Evolutionary conservation across 345 rosid species (phyloP), one percentile per base, ranked within the genome.

Genomic region (Stellera chamaejasme): DNA sequence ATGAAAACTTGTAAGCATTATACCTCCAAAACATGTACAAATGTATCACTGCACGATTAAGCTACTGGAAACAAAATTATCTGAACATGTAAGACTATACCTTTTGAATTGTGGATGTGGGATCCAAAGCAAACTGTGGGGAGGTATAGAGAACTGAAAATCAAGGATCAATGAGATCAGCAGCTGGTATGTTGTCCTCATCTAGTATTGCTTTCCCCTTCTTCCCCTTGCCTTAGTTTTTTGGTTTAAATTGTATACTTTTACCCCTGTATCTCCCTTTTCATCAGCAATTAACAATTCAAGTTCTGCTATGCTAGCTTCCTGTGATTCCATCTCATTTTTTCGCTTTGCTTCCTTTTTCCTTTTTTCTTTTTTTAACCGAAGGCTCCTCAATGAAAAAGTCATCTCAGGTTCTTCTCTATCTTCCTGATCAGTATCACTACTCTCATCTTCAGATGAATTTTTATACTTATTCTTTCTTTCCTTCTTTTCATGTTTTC

Each of bases 51-150:
- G 36, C 36, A 28, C 3, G 12, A 13, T 3, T 48, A 48, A 6
- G 2, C 51, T 8, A 9, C 2, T 48, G 8, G 11, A 42, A 12
- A 12, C 43, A 28, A 6, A 28, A 28, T 28, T 3, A 13, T 27
- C 2, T n/a, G 10, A 32, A 27, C 2, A 28, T 3, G 23, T 2
- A 43, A 1, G 11, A 11, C 44, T 68, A 28, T 28, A 93, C 99
- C 99, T 81, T 76, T 89, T 89, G 77, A 79, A 93, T 67, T 83
- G 91, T 43, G 99, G 99, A 74, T 93, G 99, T 93, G 57, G 99
- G 99, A 66, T 93, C 99, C 70, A 89, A 69, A 45, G 94, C 88
- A 75, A 63, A 93, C 52, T 63, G 74, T 56, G 87, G 85, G 28
- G 85, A 74, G 8, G 64, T 72, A 66, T 78, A 67, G 59, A 76